Conservation (phyloP, 2,329 filamentous ascomycete species). For the Apiospora sp. region DNA sequence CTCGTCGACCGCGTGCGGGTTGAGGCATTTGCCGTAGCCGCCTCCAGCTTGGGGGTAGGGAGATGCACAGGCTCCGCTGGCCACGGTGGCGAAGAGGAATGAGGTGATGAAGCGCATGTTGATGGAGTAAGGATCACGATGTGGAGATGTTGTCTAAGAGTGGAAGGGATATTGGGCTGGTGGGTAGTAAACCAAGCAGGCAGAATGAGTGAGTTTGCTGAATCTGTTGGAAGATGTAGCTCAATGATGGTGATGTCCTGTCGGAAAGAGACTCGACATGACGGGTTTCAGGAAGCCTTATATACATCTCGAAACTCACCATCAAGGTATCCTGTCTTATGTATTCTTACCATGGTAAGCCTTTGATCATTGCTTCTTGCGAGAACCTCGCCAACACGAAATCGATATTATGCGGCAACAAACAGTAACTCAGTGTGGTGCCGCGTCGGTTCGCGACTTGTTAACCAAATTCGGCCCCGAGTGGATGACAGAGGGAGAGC, state of each 20-base stretch:
- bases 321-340: too few relatives aligned
- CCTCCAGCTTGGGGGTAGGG: not conserved
- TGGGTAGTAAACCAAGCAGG: not conserved
- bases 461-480: not conserved
- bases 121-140: not conserved
- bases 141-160: not conserved
- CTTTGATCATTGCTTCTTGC: not conserved
- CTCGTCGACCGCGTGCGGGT: not conserved
- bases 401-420: not conserved
- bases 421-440: not conserved
- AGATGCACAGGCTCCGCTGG: slow-evolving; percentile 4
- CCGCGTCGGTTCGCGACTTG: not conserved
- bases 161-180: not conserved
- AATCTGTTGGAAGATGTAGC: not conserved
- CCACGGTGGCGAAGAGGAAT: not conserved
- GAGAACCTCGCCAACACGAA: not conserved
- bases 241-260: not conserved
- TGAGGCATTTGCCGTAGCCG: slow-evolving; percentile 6
- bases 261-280: not conserved
- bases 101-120: not conserved
- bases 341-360: not conserved
- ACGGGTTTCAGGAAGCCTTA: not conserved
- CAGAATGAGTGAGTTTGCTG: not conserved
- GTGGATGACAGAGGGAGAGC: not conserved
- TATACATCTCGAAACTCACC: not conserved